phyloP scores from a whole-genome alignment of 2,329 filamentous ascomycete species.

The Colletotrichum zoysiae region DNA sequence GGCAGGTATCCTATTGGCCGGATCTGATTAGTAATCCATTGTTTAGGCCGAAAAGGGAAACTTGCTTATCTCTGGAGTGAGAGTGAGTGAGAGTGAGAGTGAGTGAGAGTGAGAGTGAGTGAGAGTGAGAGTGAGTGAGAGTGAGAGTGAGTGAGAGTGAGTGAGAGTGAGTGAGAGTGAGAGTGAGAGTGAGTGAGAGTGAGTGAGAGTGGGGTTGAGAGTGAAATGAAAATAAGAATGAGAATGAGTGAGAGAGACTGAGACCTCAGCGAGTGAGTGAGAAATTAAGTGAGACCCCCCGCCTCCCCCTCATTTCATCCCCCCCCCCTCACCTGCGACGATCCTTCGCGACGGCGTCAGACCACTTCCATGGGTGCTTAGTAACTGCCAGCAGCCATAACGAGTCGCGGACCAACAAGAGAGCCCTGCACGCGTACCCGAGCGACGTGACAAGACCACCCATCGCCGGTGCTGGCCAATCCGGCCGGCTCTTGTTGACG shows the following conservation, averaged over 20 bases:
- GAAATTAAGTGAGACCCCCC: neutral
- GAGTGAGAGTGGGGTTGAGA: too few relatives aligned
- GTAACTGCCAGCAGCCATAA: slow-evolving; percentile 14
- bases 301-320: neutral
- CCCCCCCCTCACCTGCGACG: neutral
- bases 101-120: neutral
- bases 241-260: too few relatives aligned
- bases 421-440: neutral
- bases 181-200: too few relatives aligned
- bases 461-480: neutral
- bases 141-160: too few relatives aligned
- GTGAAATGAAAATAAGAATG: too few relatives aligned
- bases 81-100: too few relatives aligned
- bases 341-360: slow-evolving; percentile 6
- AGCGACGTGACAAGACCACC: neutral
- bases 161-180: too few relatives aligned
- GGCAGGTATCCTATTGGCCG: neutral
- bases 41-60: neutral
- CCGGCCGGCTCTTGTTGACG: neutral
- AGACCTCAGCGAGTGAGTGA: too few relatives aligned
- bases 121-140: too few relatives aligned
- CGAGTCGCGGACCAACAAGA: neutral
- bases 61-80: neutral
- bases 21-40: fast-evolving
- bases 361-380: slow-evolving; percentile 19